Conservation (phyloP, 306 rosid species). For the Prunus mongolica region DNA sequence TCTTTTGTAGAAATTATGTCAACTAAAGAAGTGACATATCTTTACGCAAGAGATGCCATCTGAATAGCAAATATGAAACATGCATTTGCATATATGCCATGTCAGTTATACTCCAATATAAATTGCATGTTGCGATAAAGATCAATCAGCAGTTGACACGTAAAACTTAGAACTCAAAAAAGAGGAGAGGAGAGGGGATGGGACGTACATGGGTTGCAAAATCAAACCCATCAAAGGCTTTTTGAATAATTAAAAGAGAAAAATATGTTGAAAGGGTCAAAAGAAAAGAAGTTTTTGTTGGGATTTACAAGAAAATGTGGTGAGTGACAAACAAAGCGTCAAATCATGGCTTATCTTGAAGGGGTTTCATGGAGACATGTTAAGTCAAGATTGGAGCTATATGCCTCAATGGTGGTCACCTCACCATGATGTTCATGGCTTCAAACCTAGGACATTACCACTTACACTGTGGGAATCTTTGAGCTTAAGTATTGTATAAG, state of each 20-base stretch:
- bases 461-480: no score
- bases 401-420: background rate
- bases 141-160: background rate
- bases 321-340: background rate
- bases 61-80: no score
- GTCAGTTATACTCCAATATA: no score
- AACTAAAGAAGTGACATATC: no score
- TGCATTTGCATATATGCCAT: no score
- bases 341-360: background rate
- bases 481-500: no score
- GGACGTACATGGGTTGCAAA: slow-evolving; percentile 9
- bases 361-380: background rate
- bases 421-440: background rate
- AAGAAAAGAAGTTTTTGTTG: background rate
- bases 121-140: background rate
- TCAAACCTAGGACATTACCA: background rate
- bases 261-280: background rate
- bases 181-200: background rate
- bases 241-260: background rate
- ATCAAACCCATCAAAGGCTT: background rate
- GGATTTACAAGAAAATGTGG: background rate
- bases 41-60: no score
- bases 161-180: background rate
- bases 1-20: no score
- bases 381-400: background rate